Evolutionary conservation across 1,284 basidiomycete genomes (phyloP), one percentile per base, ranked within the genome.

Genomic region (Naganishia sp.): DNA sequence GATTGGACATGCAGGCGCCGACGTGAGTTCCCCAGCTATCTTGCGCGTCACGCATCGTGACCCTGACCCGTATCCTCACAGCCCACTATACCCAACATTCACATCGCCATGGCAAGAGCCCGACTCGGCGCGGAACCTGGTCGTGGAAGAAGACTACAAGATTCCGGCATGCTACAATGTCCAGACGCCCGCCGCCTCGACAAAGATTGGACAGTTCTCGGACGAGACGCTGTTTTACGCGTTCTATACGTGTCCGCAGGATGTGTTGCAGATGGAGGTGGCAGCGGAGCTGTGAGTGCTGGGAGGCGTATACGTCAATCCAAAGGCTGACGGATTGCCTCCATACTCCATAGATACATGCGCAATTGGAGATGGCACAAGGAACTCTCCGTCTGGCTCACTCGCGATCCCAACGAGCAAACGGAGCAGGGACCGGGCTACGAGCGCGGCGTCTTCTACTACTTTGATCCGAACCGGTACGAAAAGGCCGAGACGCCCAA

Each of bases 141-240:
- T 68, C 28, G 76, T 78, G 64, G 79, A 80, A 69, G 79, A 80
- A 66, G 69, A 75, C 54, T 98, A 90, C 77, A 89, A 92, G 72
- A 84, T 97, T 66, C 95, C 95, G 18, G 83, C 86, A 55, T 98
- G 94, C 81, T 98, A 98, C 76, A 93, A 89, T 77, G 94, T 98
- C 49, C 90, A 92, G 72, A 88, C 95, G 42, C 90, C 92, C 33
- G 88, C 93, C 55, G 90, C 92, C 6, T 89, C 92, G 68, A 86
- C 81, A 71, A 99, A 98, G 82, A 89, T 91, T 39, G 84, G 85
- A 10, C 88, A 89, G 70, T 97, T 99, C 79, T 90, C 89, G 75
- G 95, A 99, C 80, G 95, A 99, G 82, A 98, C 95, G 33, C 81
- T 99, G 45, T 98, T 99, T 82, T 97, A 93, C 85, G 95, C 97